Evolutionary conservation across 2,329 filamentous ascomycete genomes (phyloP).

Genomic region (Claviceps humidiphila): DNA sequence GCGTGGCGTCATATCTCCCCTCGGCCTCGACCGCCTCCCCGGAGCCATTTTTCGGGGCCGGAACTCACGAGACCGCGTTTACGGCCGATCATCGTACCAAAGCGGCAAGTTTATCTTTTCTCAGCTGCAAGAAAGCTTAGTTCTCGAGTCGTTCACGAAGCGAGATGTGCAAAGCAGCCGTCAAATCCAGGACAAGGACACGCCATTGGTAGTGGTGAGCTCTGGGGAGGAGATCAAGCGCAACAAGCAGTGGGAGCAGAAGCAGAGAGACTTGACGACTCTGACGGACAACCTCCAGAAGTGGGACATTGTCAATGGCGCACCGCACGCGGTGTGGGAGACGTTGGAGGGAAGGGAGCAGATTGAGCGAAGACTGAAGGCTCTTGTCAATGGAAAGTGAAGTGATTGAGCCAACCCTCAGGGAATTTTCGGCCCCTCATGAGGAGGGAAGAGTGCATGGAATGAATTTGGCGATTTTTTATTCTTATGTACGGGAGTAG

Average conservation of each 20-base stretch:
- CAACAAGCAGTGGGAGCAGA: constrained; percentile 63
- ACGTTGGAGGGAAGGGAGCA: constrained; percentile 56
- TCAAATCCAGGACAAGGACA: constrained; percentile 64
- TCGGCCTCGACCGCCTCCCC: constrained; percentile 68
- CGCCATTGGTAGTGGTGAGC: constrained; percentile 68
- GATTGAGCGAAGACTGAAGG: constrained; percentile 65
- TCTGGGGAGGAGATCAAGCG: constrained; percentile 58
- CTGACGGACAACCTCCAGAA: constrained; percentile 65
- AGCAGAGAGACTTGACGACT: constrained; percentile 71
- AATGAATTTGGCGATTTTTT: neutral
- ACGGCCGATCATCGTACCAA: constrained; percentile 67
- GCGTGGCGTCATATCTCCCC: constrained; percentile 70
- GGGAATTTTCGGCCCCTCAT: neutral
- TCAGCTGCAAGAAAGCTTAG: constrained; percentile 82
- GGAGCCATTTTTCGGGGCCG: constrained; percentile 75
- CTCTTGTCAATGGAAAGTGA: constrained; percentile 38
- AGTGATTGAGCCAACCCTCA: neutral
- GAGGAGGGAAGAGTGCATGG: neutral
- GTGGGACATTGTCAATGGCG: constrained; percentile 80
- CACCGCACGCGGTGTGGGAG: constrained; percentile 78
- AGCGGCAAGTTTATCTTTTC: constrained; percentile 76
- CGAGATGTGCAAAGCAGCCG: constrained; percentile 69
- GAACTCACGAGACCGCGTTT: constrained; percentile 70
- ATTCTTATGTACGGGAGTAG: neutral
- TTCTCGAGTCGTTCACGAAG: constrained; percentile 71